phyloP scores from a whole-genome alignment of 345 rosid species.

The Eucalyptus virginea region DNA sequence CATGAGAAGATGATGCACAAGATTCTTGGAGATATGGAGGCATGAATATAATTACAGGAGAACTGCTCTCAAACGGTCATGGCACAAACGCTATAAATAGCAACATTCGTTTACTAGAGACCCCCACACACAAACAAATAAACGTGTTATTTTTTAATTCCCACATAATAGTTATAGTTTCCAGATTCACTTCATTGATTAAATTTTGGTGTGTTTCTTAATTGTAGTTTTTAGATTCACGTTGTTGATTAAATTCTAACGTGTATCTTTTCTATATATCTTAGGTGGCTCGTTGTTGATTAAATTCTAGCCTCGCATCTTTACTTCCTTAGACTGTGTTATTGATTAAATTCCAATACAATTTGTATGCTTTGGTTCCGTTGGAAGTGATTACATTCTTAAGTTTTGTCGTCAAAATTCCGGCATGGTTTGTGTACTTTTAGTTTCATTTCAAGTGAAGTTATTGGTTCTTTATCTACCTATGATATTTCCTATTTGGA shows the following conservation, averaged over 20 bases:
- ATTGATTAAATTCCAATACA: no score
- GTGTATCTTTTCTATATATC: neutral
- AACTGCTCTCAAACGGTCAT: no score
- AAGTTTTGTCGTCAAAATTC: neutral
- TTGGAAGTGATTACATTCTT: neutral
- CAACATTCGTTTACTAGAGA: no score
- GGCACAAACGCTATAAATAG: neutral
- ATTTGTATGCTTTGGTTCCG: neutral
- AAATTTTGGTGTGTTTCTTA: neutral
- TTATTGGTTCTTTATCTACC: no score
- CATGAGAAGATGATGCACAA: neutral
- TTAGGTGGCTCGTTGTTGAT: neutral
- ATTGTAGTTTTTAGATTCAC: neutral
- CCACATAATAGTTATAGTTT: neutral
- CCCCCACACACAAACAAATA: neutral
- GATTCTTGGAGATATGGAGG: neutral
- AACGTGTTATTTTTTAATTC: no score
- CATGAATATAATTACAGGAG: no score
- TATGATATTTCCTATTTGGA: neutral
- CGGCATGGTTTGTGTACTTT: neutral
- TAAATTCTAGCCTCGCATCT: no score
- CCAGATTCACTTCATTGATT: neutral
- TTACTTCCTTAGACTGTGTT: neutral
- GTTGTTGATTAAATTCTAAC: no score
- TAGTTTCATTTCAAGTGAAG: no score